Conservation (phyloP, 768 basidiomycete genomes). For the Collybia sp. region DNA sequence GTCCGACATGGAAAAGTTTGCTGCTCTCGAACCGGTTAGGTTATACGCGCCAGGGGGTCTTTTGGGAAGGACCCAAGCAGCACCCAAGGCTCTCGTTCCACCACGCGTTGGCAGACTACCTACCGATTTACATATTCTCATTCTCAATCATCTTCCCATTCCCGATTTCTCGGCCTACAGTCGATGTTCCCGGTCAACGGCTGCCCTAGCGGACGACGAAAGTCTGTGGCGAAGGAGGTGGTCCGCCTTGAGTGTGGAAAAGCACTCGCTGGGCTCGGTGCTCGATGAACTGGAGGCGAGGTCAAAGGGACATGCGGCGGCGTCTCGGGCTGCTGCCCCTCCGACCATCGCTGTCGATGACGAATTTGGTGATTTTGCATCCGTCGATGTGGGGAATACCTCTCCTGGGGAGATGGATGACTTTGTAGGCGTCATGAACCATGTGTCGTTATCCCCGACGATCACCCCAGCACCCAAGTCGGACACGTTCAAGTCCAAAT, state of each 20-base stretch:
- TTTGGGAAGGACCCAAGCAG: slow-evolving; percentile 14
- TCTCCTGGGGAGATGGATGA: slow-evolving; percentile 42
- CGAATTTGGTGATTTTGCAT: slow-evolving; percentile 86
- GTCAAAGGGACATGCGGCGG: slow-evolving; percentile 30
- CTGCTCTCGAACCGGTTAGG: slow-evolving; percentile 74
- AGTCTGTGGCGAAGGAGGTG: slow-evolving; percentile 75
- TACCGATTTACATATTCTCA: slow-evolving; percentile 65
- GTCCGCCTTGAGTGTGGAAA: slow-evolving; percentile 50
- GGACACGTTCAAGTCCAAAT: slow-evolving; percentile 28
- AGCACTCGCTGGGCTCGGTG: slow-evolving; percentile 35
- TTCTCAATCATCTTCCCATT: slow-evolving; percentile 71
- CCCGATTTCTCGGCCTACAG: slow-evolving; percentile 80
- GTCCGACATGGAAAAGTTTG: slow-evolving; percentile 73
- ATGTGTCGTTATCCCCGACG: slow-evolving; percentile 7
- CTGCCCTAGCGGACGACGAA: slow-evolving; percentile 64
- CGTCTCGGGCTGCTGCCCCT: slow-evolving; percentile 41
- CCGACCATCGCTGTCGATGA: slow-evolving; percentile 70
- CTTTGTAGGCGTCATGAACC: slow-evolving; percentile 30
- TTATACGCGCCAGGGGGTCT: slow-evolving; percentile 38
- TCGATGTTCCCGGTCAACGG: slow-evolving; percentile 58
- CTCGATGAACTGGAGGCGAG: slow-evolving; percentile 58
- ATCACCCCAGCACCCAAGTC: slow-evolving; percentile 10
- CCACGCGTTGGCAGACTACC: slow-evolving; percentile 75
- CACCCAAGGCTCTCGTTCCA: slow-evolving; percentile 16
- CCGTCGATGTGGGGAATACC: slow-evolving; percentile 29